Percentiles rank a stretch among this genome's conserved stretches.
phyloP scores from a whole-genome alignment of 805 yeast species.

The Candida incommunis region DNA sequence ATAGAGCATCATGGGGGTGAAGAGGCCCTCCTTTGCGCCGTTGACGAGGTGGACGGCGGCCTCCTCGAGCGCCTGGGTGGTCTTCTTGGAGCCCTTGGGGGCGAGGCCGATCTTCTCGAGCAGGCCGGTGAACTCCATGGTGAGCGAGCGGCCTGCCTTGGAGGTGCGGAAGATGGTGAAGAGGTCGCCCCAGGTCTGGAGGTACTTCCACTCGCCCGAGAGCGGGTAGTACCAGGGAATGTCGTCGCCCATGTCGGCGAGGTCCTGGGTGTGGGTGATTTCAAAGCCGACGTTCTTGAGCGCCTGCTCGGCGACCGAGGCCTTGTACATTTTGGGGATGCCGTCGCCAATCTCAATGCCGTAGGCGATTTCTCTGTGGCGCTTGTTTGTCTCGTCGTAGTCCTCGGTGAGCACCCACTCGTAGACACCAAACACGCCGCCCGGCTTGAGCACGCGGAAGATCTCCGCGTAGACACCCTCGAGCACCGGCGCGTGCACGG shows the following conservation, averaged over 20 bases:
- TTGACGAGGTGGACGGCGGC: slow-evolving; percentile 92
- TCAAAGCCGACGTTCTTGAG: slow-evolving; percentile 79
- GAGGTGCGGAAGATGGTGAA: slow-evolving; percentile 84
- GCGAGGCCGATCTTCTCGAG: slow-evolving; percentile 80
- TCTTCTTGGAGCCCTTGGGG: slow-evolving; percentile 83
- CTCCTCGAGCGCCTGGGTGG: slow-evolving; percentile 85
- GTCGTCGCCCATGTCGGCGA: slow-evolving; percentile 69
- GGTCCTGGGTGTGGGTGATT: slow-evolving; percentile 57
- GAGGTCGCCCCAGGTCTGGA: slow-evolving; percentile 64
- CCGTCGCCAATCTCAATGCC: slow-evolving; percentile 99
- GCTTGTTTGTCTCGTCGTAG: slow-evolving; percentile 75
- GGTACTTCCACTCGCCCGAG: slow-evolving; percentile 83
- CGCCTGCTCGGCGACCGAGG: slow-evolving; percentile 78
- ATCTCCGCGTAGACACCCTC: slow-evolving; percentile 94
- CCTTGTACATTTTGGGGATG: slow-evolving; percentile 89
- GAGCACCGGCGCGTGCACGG: slow-evolving; percentile 92
- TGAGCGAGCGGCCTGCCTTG: slow-evolving; percentile 67
- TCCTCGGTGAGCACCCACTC: slow-evolving; percentile 98
- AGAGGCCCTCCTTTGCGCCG: slow-evolving; percentile 80
- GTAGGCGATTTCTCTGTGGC: slow-evolving; percentile 88
- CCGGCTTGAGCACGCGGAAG: slow-evolving; percentile 91
- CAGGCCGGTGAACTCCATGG: slow-evolving; percentile 66
- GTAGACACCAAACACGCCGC: slow-evolving; percentile 94
- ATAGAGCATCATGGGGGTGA: slow-evolving; percentile 96
- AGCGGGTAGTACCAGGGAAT: slow-evolving; percentile 98